Evolutionary conservation across 257 asterid species (phyloP).

Genomic region (Mentha longifolia): DNA sequence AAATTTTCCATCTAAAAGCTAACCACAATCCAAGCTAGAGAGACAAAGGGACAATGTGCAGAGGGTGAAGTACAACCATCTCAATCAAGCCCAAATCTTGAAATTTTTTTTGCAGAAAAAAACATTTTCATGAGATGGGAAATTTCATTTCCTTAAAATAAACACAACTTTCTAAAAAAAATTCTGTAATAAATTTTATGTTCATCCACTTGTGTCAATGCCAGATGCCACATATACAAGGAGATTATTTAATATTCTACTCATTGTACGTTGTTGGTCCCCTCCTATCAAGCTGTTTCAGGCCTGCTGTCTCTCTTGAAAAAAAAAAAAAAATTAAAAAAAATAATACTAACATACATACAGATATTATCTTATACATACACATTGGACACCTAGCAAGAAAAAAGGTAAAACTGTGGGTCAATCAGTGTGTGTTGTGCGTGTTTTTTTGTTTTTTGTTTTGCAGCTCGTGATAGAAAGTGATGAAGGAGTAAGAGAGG

Average conservation of each 20-base stretch:
- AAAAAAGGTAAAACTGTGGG: slow-evolving; percentile 31
- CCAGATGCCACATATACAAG: slow-evolving; percentile 25
- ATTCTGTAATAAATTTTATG: neutral
- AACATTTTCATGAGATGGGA: neutral
- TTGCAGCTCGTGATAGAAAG: slow-evolving; percentile 65
- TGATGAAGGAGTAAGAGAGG: slow-evolving; percentile 1
- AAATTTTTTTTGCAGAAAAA: neutral
- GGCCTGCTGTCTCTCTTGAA: slow-evolving; percentile 46
- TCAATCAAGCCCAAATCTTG: slow-evolving; percentile 17
- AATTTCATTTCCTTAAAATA: slow-evolving; percentile 9
- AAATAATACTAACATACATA: neutral
- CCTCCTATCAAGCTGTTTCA: slow-evolving; percentile 54
- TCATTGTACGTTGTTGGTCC: slow-evolving; percentile 49
- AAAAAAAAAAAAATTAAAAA: neutral
- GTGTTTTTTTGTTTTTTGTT: slow-evolving; percentile 30
- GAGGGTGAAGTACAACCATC: slow-evolving; percentile 10
- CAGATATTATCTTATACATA: neutral
- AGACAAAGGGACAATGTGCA: neutral
- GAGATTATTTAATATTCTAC: neutral
- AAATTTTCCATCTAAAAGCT: neutral
- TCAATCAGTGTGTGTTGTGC: slow-evolving; percentile 29
- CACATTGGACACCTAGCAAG: slow-evolving; percentile 22
- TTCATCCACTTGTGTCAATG: slow-evolving; percentile 34
- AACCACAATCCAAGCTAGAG: neutral
- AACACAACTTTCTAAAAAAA: too few species aligned